Conservation (phyloP, 192 early-diverging fungal genomes). For the Chytriomyces hyalinus region DNA sequence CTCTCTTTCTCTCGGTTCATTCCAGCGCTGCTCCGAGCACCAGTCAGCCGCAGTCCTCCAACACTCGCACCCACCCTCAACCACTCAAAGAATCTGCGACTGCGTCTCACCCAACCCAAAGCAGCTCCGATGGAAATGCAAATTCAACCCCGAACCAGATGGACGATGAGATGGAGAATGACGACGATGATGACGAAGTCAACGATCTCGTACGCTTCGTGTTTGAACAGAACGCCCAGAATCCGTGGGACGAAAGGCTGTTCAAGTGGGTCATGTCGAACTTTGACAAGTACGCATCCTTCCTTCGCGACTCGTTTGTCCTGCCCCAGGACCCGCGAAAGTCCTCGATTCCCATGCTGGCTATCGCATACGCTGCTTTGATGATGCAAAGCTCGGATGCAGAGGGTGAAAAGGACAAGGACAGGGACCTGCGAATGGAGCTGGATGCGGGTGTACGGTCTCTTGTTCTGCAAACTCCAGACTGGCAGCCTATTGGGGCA, state of each 20-base stretch:
- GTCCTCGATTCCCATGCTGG: no score
- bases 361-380: neutral
- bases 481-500: neutral
- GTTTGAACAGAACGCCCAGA: constrained; percentile 12
- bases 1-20: neutral
- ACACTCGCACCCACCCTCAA: neutral
- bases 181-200: constrained; percentile 12
- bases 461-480: neutral
- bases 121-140: no score
- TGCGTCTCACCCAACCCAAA: no score
- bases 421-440: neutral
- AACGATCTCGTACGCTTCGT: constrained; percentile 23
- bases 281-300: neutral
- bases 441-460: neutral
- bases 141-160: constrained; percentile 77
- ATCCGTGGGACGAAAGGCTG: constrained; percentile 20
- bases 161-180: constrained; percentile 51
- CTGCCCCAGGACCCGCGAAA: neutral
- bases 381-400: neutral
- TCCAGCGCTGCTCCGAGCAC: neutral
- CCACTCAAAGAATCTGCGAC: no score
- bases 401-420: neutral
- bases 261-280: constrained; percentile 11
- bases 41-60: neutral
- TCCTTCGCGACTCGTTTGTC: neutral